Base-by-base conservation (phyloP, 371 early-diverging fungal genomes). In the Circinella umbellata region DNA sequence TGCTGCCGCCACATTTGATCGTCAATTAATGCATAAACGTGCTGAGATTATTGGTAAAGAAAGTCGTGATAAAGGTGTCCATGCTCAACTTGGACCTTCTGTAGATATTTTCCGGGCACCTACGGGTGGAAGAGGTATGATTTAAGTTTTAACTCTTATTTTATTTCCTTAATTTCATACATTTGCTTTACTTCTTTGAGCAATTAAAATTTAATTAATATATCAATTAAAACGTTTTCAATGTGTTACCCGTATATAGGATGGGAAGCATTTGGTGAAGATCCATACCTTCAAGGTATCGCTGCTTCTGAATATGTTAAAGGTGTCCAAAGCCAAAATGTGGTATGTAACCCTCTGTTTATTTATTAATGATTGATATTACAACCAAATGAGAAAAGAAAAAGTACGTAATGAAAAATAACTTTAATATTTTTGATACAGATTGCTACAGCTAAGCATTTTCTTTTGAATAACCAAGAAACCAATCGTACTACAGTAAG, bases 201-300 rank as follows among this genome's bases (percentile, higher is more conserved):
- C 27, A 27, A 27, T 27, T 2, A 27, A 27, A 27, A 27, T 27
- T 27, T 27, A 27, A 27, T 2, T 0, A n/a, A n/a, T n/a, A 27
- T 27, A 27, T 27, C 27, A 27, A 27, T 27, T 27, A 27, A 27
- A 27, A 27, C 27, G 27, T 27, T 27, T 27, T 27, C 2, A 27
- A 27, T 27, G 27, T 27, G 27, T 27, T 1, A 27, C n/a, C n/a
- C n/a, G n/a, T 27, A 27, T 27, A 1, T 27, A 27, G 86, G 78
- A 57, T 90, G 88, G 86, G 90, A 90, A 77, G 79, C 74, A 38
- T 80, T 79, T 42, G 88, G 89, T 64, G 90, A 83, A 69, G 90
- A 90, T 67, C 90, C 90, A 15, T 90, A 72, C 63, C 78, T 90
- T n/a, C 64, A 78, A 13, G 84, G 80, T 60, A 74, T 84, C 7